Evolutionary conservation across 108 stramenopile genomes (phyloP).

Genomic region (Nannochloropsis gaditana): DNA sequence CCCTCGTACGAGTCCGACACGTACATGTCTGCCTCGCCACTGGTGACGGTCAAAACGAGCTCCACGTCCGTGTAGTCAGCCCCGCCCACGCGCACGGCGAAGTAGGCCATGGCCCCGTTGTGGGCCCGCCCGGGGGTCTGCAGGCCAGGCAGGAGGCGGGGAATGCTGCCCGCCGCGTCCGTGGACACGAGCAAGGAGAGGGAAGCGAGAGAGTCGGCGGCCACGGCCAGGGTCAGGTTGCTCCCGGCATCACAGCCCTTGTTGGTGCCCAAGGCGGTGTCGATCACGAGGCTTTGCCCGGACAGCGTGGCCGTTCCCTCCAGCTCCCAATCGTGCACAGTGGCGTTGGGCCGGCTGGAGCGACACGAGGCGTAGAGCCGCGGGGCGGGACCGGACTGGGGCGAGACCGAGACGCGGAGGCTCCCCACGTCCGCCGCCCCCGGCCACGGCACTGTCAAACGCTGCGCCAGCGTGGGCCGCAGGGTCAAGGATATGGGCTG

Average conservation of each 20-base stretch:
- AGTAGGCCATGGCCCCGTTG: neutral
- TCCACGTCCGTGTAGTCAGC: neutral
- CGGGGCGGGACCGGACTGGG: neutral
- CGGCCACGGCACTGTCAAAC: neutral
- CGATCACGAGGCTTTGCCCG: neutral
- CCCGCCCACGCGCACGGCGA: neutral
- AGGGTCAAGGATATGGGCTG: neutral
- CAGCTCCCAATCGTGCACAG: neutral
- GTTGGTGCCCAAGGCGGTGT: neutral
- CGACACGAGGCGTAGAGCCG: neutral
- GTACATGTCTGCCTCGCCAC: conserved; percentile 9
- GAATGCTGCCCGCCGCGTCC: neutral
- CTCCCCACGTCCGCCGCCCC: neutral
- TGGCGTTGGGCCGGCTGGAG: neutral
- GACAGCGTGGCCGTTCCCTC: neutral
- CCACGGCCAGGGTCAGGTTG: neutral
- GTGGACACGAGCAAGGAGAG: neutral
- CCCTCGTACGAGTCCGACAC: neutral
- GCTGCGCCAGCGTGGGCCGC: neutral
- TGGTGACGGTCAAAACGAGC: neutral
- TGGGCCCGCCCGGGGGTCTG: neutral
- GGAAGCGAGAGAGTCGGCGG: neutral
- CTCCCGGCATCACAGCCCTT: neutral
- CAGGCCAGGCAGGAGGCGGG: neutral
- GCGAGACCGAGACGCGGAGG: neutral